These are phyloP conservation scores for Colletotrichum sp. DNA, from an alignment of 2,329 filamentous ascomycete genomes.

Conservation along the genomic window DNA sequence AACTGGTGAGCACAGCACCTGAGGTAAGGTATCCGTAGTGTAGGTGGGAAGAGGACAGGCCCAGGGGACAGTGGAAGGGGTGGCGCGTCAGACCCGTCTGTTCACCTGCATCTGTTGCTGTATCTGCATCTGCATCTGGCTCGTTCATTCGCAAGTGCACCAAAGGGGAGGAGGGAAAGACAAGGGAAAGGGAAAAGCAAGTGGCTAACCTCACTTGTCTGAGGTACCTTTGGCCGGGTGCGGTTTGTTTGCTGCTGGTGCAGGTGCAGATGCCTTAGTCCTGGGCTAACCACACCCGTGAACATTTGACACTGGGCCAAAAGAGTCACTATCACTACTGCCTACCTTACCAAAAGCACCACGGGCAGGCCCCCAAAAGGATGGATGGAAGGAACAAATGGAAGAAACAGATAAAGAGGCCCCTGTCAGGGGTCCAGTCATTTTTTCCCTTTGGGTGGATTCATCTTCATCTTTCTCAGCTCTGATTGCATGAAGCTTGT, in stretches of 20 bases:
- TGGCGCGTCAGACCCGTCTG: neutral
- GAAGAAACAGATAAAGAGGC: neutral
- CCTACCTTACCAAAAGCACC: neutral
- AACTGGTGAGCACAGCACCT: neutral
- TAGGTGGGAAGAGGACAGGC: neutral
- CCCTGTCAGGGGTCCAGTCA: neutral
- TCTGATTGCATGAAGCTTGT: slow-evolving; percentile 18
- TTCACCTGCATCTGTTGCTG: neutral
- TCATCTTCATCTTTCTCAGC: neutral
- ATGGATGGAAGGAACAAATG: neutral
- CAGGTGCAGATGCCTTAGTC: neutral
- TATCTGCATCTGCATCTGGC: neutral
- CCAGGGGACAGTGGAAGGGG: neutral
- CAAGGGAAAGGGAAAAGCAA: neutral
- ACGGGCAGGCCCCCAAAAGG: neutral
- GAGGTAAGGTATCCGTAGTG: neutral
- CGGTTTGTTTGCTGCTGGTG: too few species aligned
- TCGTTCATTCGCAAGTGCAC: neutral
- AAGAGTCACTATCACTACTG: neutral
- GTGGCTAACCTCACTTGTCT: neutral
- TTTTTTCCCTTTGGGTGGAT: neutral
- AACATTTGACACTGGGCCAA: neutral
- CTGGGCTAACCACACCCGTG: neutral
- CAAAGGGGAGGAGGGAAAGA: neutral
- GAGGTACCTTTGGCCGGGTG: neutral